A percentile compares a stretch with the other conserved stretches of the same genome.
Evolutionary conservation across 1,139 yeast species (phyloP).

Genomic region (Sugiyamaella castrensis): DNA sequence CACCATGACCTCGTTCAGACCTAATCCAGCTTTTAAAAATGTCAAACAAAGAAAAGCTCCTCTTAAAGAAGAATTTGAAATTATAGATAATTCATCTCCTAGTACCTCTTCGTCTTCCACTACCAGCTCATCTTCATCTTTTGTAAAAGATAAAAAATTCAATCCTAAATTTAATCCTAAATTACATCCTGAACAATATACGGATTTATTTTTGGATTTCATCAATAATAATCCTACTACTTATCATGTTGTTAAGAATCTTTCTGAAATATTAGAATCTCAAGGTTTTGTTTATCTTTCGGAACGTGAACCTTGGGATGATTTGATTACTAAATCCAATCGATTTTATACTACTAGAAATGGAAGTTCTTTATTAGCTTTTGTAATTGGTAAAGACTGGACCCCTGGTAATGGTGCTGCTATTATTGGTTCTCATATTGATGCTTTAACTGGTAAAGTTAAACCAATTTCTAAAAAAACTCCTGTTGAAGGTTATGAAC

Average conservation of each 20-base stretch:
- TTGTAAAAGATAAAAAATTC: slow-evolving; percentile 1
- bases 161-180: slow-evolving; percentile 18
- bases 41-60: slow-evolving; percentile 8
- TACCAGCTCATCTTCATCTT: not conserved
- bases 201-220: slow-evolving; percentile 64
- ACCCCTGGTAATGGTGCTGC: slow-evolving; percentile 75
- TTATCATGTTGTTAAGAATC: slow-evolving; percentile 76
- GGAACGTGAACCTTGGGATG: slow-evolving; percentile 75
- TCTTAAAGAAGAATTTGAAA: slow-evolving; percentile 5
- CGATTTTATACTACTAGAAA: slow-evolving; percentile 76
- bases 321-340: slow-evolving; percentile 48
- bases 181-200: slow-evolving; percentile 27
- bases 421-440: slow-evolving; percentile 89
- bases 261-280: slow-evolving; percentile 37
- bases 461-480: slow-evolving; percentile 79
- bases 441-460: slow-evolving; percentile 69
- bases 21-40: slow-evolving; percentile 14
- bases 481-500: slow-evolving; percentile 70
- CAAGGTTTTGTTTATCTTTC: slow-evolving; percentile 51
- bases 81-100: not conserved
- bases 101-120: not conserved
- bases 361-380: slow-evolving; percentile 79
- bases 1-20: slow-evolving; percentile 11
- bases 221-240: slow-evolving; percentile 88
- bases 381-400: slow-evolving; percentile 67